A percentile compares a stretch with the other conserved stretches of the same genome.
These are phyloP conservation scores for Erysimum cheiranthoides DNA, from an alignment of 345 rosid genomes.

Conservation along the genomic window DNA sequence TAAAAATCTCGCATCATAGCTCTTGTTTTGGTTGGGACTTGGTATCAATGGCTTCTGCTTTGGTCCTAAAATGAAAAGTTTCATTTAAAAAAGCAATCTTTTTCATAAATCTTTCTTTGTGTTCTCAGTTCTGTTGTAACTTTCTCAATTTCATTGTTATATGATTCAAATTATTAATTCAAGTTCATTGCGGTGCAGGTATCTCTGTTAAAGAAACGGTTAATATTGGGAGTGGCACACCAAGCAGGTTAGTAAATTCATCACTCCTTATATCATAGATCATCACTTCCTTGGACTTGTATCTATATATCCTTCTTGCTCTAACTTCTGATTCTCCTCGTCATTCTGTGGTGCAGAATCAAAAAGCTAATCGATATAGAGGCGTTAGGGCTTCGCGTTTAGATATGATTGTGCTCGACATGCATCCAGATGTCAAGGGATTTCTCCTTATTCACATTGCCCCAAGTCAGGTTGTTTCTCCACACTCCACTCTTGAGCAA, in stretches of 20 bases:
- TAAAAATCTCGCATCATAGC: neutral
- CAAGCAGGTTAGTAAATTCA: conserved; percentile 69
- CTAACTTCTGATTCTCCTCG: conserved; percentile 2
- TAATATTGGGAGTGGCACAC: conserved; percentile 88
- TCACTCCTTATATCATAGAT: too few relatives aligned
- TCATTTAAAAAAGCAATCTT: neutral
- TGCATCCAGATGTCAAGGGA: conserved; percentile 73
- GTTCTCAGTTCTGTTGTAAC: neutral
- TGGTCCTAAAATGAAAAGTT: neutral
- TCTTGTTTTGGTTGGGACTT: conserved; percentile 2
- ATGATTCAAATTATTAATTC: neutral
- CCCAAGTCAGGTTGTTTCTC: conserved; percentile 78
- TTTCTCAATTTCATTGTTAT: conserved; percentile 7
- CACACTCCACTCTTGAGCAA: neutral
- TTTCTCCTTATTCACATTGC: conserved; percentile 81
- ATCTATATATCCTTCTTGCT: neutral
- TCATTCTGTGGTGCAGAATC: conserved; percentile 51
- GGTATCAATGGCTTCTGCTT: neutral
- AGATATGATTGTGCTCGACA: conserved; percentile 65
- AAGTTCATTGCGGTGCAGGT: conserved; percentile 54
- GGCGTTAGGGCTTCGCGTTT: conserved; percentile 81
- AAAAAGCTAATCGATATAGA: conserved; percentile 82
- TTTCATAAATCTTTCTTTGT: neutral
- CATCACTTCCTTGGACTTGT: neutral
- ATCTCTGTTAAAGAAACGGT: conserved; percentile 71